phyloP scores from a whole-genome alignment of 2,329 filamentous ascomycete genomes.

The Parascedosporium putredinis region DNA sequence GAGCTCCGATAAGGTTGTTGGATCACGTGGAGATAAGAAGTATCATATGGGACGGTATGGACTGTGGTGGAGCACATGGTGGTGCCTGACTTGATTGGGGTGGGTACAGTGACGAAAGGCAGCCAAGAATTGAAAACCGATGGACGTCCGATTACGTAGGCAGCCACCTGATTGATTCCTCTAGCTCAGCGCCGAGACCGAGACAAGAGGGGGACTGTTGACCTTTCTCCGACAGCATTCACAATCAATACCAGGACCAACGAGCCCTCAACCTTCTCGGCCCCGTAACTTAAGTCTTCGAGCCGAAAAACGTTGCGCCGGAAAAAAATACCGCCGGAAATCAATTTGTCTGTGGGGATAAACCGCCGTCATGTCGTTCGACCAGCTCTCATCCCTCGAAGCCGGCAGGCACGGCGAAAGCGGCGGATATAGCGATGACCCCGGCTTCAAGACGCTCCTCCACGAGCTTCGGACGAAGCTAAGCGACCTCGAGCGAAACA shows the following conservation, averaged over 20 bases:
- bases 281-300: not conserved
- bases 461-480: constrained; percentile 78
- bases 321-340: not conserved
- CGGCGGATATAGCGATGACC: constrained; percentile 82
- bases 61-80: no score
- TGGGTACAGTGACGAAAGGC: no score
- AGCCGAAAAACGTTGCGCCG: not conserved
- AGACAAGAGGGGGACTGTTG: no score
- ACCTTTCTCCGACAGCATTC: no score
- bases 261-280: not conserved
- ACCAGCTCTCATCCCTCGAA: constrained; percentile 66
- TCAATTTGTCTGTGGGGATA: constrained; percentile 9
- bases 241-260: no score
- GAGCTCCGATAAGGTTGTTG: constrained; percentile 5
- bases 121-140: not conserved
- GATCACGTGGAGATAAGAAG: constrained; percentile 10
- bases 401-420: constrained; percentile 25
- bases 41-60: not conserved
- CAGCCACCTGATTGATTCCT: constrained; percentile 3
- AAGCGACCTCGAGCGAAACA: constrained; percentile 80
- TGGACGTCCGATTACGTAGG: constrained; percentile 7
- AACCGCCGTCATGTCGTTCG: constrained; percentile 76
- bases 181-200: not conserved
- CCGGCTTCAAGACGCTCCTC: constrained; percentile 77
- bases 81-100: constrained; percentile 4